These are phyloP conservation scores for Fusarium illudens DNA, from an alignment of 2,329 filamentous ascomycete genomes.

Conservation along the genomic window DNA sequence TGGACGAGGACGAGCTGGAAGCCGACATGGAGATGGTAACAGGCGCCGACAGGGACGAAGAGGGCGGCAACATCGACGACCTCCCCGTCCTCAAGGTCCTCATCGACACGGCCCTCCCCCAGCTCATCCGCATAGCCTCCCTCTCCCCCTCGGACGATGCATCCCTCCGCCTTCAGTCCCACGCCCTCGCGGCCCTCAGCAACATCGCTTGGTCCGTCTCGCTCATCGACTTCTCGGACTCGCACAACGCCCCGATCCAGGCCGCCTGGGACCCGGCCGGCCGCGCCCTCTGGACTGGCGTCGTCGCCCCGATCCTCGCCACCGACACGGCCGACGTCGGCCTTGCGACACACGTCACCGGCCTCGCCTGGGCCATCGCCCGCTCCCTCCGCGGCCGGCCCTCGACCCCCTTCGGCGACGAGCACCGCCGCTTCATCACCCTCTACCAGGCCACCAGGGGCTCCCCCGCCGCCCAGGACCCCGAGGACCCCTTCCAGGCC, in stretches of 20 bases:
- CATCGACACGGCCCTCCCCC: constrained; percentile 48
- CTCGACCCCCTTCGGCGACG: constrained; percentile 58
- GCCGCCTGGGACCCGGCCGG: constrained; percentile 63
- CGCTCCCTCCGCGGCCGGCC: constrained; percentile 60
- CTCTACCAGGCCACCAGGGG: constrained; percentile 68
- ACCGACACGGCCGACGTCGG: constrained; percentile 69
- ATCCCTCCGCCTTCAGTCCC: constrained; percentile 56
- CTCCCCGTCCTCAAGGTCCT: constrained; percentile 61
- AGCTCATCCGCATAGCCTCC: constrained; percentile 58
- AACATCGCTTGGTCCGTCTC: constrained; percentile 75
- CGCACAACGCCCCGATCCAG: constrained; percentile 61
- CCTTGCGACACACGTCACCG: constrained; percentile 69
- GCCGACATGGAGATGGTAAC: constrained; percentile 73
- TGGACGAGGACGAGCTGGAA: constrained; percentile 65
- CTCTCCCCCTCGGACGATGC: constrained; percentile 53
- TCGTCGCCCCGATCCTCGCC: constrained; percentile 65
- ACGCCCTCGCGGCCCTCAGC: constrained; percentile 68
- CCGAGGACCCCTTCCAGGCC: constrained; percentile 67
- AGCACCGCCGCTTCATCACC: constrained; percentile 71
- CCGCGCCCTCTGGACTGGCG: constrained; percentile 64
- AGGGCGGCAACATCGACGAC: constrained; percentile 55
- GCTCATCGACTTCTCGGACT: constrained; percentile 65
- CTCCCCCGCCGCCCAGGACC: constrained; percentile 37
- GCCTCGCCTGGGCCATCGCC: constrained; percentile 71
- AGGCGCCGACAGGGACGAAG: constrained; percentile 55